Conservation (phyloP, 208 protist genomes). For the Leishmania major region DNA sequence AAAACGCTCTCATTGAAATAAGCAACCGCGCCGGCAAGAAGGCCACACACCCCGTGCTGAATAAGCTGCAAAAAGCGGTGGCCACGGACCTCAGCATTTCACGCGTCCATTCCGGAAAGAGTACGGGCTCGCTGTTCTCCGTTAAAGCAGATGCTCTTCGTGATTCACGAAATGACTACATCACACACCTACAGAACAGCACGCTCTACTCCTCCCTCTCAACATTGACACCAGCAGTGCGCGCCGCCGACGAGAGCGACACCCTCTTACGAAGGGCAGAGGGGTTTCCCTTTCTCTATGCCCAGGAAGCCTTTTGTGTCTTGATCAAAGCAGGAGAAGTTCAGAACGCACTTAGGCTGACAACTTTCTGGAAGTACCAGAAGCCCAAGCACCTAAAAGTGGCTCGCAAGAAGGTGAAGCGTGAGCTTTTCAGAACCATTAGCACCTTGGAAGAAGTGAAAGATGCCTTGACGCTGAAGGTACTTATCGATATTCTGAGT, state of each 20-base stretch:
- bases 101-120: not conserved
- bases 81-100: not conserved
- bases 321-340: conserved; percentile 33
- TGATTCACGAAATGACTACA: conserved; percentile 6
- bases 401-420: conserved; percentile 3
- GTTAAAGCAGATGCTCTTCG: conserved; percentile 3
- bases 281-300: conserved; percentile 24
- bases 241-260: conserved; percentile 8
- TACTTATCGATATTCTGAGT: conserved; percentile 20
- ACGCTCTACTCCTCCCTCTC: conserved; percentile 20
- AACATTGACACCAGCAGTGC: not conserved
- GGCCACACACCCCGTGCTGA: not conserved
- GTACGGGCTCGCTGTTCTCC: not conserved
- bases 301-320: conserved; percentile 19
- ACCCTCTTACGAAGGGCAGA: conserved; percentile 10
- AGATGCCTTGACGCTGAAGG: conserved; percentile 27
- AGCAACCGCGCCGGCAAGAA: conserved; percentile 3
- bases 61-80: conserved; percentile 1
- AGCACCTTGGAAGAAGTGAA: conserved; percentile 15
- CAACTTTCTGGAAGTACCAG: conserved; percentile 17
- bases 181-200: conserved; percentile 11
- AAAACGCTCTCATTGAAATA: conserved; percentile 14
- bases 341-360: conserved; percentile 25
- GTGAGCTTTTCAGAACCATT: conserved; percentile 20
- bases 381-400: not conserved